phyloP scores from a whole-genome alignment of 306 rosid species.

The Herpetospermum pedunculosum region DNA sequence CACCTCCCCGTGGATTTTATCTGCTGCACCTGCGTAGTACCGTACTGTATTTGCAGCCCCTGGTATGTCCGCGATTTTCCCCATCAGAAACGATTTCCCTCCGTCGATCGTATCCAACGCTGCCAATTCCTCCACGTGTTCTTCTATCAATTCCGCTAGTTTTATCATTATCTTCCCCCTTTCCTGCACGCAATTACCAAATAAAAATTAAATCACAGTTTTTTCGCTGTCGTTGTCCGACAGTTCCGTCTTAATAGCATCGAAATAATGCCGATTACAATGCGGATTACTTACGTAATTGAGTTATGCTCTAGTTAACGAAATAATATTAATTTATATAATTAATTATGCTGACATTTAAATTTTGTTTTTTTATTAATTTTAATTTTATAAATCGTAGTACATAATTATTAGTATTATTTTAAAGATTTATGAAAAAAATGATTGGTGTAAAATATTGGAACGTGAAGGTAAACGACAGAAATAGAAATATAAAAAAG shows the following conservation, averaged over 20 bases:
- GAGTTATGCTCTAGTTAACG: no score
- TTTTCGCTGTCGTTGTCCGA: not conserved
- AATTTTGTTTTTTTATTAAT: no score
- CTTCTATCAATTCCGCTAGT: conserved; percentile 53
- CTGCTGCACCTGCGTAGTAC: conserved; percentile 89
- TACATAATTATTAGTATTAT: no score
- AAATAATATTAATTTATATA: no score
- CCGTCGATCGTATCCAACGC: conserved; percentile 59
- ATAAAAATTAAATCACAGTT: no score
- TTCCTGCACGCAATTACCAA: conserved; percentile 25
- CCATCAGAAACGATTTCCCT: conserved; percentile 30
- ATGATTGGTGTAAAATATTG: no score
- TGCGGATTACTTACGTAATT: no score
- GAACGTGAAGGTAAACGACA: no score
- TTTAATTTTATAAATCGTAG: no score
- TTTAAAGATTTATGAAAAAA: no score
- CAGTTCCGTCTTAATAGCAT: not conserved
- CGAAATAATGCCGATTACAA: not conserved
- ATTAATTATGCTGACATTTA: no score
- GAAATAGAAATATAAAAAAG: no score
- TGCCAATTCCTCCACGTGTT: conserved; percentile 54
- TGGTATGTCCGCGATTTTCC: conserved; percentile 50
- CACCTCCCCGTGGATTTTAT: conserved; percentile 67
- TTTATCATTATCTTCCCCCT: conserved; percentile 51
- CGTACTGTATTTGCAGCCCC: conserved; percentile 24